Conservation (phyloP, 192 early-diverging fungal genomes). For the Backusella psychrophila region DNA sequence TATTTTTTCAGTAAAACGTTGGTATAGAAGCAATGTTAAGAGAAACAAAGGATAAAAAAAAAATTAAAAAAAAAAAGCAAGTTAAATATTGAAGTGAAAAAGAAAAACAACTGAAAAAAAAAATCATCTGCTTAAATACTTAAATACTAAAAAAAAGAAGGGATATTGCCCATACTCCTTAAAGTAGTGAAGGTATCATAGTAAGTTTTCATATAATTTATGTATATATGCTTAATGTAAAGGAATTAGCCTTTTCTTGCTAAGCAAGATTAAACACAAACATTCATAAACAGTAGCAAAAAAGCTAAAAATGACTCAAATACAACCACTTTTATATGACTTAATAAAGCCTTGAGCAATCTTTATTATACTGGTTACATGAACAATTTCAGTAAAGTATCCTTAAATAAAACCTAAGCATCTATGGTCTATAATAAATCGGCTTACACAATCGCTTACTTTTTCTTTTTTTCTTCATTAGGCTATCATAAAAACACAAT, state of each 20-base stretch:
- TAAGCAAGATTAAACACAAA: background rate
- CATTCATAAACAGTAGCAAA: background rate
- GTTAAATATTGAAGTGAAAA: no score
- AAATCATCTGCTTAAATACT: background rate
- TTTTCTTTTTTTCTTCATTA: background rate
- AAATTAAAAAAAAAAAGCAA: background rate
- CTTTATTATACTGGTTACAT: background rate
- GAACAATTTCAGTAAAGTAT: background rate
- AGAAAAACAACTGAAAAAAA: background rate
- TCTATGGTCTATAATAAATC: background rate
- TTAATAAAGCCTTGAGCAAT: background rate
- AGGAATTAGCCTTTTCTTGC: background rate
- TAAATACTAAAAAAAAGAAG: background rate
- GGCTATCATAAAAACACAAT: background rate
- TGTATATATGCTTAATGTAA: background rate
- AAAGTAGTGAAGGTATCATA: slow-evolving; percentile 6
- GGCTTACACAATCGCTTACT: background rate
- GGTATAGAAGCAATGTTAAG: background rate
- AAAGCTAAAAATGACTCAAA: background rate
- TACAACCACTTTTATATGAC: background rate
- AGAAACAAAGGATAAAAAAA: background rate
- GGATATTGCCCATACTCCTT: background rate
- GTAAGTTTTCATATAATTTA: background rate
- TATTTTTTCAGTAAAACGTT: background rate
- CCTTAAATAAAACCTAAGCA: background rate